Evolutionary conservation across 208 protist genomes (phyloP).

Genomic region (Acanthamoeba lenticulata): DNA sequence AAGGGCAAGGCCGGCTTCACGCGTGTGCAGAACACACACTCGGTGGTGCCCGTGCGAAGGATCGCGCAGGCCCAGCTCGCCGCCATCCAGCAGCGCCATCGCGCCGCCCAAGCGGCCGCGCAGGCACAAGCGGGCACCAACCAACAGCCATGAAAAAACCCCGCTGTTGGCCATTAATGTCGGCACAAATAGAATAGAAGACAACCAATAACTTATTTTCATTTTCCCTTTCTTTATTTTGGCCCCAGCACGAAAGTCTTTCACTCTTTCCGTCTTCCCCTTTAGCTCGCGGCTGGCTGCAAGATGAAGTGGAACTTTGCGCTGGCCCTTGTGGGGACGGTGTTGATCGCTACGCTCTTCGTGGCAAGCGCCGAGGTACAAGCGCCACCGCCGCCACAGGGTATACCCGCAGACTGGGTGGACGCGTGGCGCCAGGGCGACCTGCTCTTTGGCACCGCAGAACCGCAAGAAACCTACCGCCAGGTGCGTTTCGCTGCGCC

Average conservation of each 20-base stretch:
- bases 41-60: conserved; percentile 26
- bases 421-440: background rate
- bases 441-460: background rate
- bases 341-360: background rate
- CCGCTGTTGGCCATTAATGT: background rate
- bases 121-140: background rate
- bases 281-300: background rate
- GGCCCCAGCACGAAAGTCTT: background rate
- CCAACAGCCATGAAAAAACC: background rate
- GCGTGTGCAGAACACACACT: background rate
- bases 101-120: background rate
- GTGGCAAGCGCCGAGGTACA: no score
- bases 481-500: background rate
- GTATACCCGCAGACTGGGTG: background rate
- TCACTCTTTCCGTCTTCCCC: background rate
- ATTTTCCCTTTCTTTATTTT: background rate
- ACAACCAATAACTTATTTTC: background rate
- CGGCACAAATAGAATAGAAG: background rate
- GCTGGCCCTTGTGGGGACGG: background rate
- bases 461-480: background rate
- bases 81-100: background rate
- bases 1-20: conserved; percentile 1
- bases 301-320: background rate
- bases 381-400: background rate
- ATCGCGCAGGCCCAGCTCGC: background rate